Conservation (phyloP, 2,329 filamentous ascomycete genomes). For the Fusarium kyushuense region DNA sequence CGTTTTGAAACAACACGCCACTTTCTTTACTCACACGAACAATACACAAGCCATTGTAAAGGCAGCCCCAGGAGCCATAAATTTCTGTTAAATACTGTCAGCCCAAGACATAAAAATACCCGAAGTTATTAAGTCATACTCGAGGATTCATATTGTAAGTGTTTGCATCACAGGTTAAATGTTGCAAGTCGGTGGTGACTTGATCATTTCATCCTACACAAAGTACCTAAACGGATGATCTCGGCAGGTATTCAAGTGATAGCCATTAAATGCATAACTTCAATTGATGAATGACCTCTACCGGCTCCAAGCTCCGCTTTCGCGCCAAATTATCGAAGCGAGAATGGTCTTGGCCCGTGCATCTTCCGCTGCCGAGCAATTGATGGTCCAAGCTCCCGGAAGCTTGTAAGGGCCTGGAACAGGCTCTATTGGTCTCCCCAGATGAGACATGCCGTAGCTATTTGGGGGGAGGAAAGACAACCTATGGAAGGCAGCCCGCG, state of each 20-base stretch:
- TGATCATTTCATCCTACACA: slow-evolving; percentile 13
- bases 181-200: neutral
- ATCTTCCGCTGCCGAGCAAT: slow-evolving; percentile 39
- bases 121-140: slow-evolving; percentile 23
- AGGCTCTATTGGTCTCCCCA: slow-evolving; percentile 43
- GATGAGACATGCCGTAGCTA: slow-evolving; percentile 20
- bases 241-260: slow-evolving; percentile 11
- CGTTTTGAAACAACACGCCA: slow-evolving; percentile 29
- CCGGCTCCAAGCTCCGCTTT: slow-evolving; percentile 17
- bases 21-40: slow-evolving; percentile 56
- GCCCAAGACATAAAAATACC: neutral
- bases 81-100: slow-evolving; percentile 50
- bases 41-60: slow-evolving; percentile 66
- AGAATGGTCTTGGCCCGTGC: slow-evolving; percentile 33
- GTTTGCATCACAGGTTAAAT: neutral
- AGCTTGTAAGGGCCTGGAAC: slow-evolving; percentile 43
- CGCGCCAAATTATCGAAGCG: slow-evolving; percentile 32
- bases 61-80: slow-evolving; percentile 64
- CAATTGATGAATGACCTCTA: slow-evolving; percentile 47
- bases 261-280: slow-evolving; percentile 42
- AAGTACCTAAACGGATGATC: slow-evolving; percentile 17
- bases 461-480: slow-evolving; percentile 3
- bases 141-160: slow-evolving; percentile 48
- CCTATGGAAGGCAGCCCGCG: slow-evolving; percentile 6
- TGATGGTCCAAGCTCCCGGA: slow-evolving; percentile 50